These are phyloP conservation scores for Mycena filopes DNA, from an alignment of 768 basidiomycete species.

Conservation along the genomic window DNA sequence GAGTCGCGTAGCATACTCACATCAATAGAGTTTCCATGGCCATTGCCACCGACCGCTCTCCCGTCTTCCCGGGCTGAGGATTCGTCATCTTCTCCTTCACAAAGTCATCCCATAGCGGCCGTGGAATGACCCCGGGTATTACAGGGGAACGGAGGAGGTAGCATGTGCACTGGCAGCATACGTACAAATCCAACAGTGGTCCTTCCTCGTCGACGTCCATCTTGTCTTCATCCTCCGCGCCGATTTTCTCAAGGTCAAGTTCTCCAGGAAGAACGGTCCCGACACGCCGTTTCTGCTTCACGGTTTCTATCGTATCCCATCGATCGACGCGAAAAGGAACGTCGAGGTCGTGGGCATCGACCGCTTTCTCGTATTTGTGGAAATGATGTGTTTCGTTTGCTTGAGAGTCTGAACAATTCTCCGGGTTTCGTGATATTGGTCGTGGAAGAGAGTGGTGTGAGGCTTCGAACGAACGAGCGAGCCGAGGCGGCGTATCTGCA, in stretches of 20 bases:
- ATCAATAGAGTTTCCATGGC: conserved; percentile 74
- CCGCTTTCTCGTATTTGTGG: conserved; percentile 76
- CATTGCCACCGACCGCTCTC: conserved; percentile 63
- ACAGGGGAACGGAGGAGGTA: conserved; percentile 76
- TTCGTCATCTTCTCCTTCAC: conserved; percentile 67
- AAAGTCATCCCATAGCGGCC: conserved; percentile 70
- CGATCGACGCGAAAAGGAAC: conserved; percentile 67
- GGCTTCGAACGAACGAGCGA: conserved; percentile 63
- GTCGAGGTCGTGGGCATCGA: conserved; percentile 75
- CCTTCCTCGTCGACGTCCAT: conserved; percentile 56
- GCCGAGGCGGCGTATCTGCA: conserved; percentile 68
- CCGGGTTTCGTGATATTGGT: conserved; percentile 48
- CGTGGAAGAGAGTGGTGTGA: conserved; percentile 63
- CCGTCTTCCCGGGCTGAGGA: conserved; percentile 65
- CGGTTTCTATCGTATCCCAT: conserved; percentile 65
- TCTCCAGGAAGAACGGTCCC: conserved; percentile 49
- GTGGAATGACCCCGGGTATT: conserved; percentile 79
- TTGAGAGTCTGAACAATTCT: conserved; percentile 30
- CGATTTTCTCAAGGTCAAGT: conserved; percentile 56
- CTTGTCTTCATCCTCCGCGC: conserved; percentile 44
- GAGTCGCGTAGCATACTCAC: conserved; percentile 53
- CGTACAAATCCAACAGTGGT: conserved; percentile 77
- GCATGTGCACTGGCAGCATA: conserved; percentile 87
- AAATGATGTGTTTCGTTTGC: conserved; percentile 83
- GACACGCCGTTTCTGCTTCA: conserved; percentile 63